Evolutionary conservation across 2,329 filamentous ascomycete genomes (phyloP), one percentile per base, ranked within the genome.

Genomic region (Botrytis paeoniae): DNA sequence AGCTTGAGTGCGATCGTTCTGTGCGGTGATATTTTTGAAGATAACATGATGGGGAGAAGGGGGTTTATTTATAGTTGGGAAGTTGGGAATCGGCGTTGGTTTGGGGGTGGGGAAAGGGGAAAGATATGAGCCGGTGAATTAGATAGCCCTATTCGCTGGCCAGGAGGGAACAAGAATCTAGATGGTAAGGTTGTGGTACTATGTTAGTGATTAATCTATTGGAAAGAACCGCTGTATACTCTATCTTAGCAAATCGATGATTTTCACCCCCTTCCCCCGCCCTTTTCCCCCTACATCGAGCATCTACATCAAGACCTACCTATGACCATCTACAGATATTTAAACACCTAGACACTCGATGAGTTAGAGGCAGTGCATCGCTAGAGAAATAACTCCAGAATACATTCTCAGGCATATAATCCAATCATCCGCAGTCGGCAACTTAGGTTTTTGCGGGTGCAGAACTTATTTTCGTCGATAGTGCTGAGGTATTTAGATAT

Each of bases 161-260:
- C 0, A 14, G 10, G 9, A 12, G 4, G 4, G 8, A 4, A 25
- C 0, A 10, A 48, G 0, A 6, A 25, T n/a, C 48, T 48, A 25
- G 8, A 12, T 48, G 10, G 1, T 48, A 48, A 25, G 8, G 8
- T 48, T 3, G 22, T 25, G 3, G 20, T 12, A 48, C 3, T 22
- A 25, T 51, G n/a, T n/a, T n/a, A n/a, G n/a, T n/a, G n/a, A n/a
- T n/a, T n/a, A n/a, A n/a, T n/a, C n/a, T n/a, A n/a, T n/a, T n/a
- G n/a, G n/a, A n/a, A n/a, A n/a, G n/a, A n/a, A n/a, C n/a, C n/a
- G n/a, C n/a, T n/a, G n/a, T n/a, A n/a, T n/a, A n/a, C n/a, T n/a
- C 4, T n/a, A 0, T 51, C 22, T 51, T 51, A 51, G 25, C 48
- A 4, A 51, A 51, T 14, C 10, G 10, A 51, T 51, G 4, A n/a